Evolutionary conservation across 2,329 filamentous ascomycete species (phyloP).

Genomic region (Fusarium nurragi): DNA sequence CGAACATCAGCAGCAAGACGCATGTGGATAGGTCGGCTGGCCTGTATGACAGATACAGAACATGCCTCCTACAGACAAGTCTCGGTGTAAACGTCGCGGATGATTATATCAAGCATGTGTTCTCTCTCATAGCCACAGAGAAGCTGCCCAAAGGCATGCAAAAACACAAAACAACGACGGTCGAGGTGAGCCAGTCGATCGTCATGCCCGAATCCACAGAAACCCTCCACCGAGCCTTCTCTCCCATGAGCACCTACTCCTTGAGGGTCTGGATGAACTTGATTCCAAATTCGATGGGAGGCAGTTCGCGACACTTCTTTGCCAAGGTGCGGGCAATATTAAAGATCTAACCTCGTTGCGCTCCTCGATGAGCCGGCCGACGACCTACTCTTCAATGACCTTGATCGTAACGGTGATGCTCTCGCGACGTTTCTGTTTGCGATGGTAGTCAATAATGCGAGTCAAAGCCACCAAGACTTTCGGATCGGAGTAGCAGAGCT

Average conservation of each 20-base stretch:
- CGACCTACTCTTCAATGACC: background rate
- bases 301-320: slow-evolving; percentile 3
- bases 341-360: background rate
- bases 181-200: background rate
- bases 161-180: background rate
- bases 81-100: background rate
- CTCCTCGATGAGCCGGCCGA: background rate
- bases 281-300: background rate
- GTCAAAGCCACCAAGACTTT: background rate
- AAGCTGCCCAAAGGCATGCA: background rate
- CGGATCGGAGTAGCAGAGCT: background rate
- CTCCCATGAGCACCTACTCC: background rate
- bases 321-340: background rate
- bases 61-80: slow-evolving; percentile 1
- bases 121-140: slow-evolving; percentile 2
- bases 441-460: slow-evolving; percentile 2
- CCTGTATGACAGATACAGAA: background rate
- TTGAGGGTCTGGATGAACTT: slow-evolving; percentile 8
- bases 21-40: background rate
- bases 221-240: background rate
- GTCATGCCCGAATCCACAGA: background rate
- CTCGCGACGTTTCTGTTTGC: slow-evolving; percentile 5
- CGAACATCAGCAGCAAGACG: background rate
- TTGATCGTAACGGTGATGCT: background rate
- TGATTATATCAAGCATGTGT: slow-evolving; percentile 8